Evolutionary conservation across 495 filamentous ascomycete species (phyloP), one percentile per base, ranked within the genome.

Genomic region (Neurospora cerealis): DNA sequence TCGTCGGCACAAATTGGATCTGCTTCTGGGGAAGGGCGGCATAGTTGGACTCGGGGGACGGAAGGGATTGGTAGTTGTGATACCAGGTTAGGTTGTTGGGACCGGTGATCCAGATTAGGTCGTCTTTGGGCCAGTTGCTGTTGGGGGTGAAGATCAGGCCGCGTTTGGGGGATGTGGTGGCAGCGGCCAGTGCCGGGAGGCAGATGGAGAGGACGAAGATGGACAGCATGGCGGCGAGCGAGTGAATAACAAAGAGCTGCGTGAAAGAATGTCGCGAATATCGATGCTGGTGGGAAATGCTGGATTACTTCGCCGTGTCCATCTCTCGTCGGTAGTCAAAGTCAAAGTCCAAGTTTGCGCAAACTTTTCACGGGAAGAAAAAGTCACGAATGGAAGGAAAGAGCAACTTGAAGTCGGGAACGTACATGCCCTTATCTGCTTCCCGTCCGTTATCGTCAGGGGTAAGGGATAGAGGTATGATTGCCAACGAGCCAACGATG

Each of bases 1-100:
- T 84, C 86, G 89, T 91, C 21, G 90, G 90, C 38, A 93, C 88
- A 76, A 90, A 93, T 71, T 89, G 76, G 71, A 91, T 78, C 8
- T 80, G 41, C 76, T 76, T 32, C 74, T 83, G 74, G 38, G 76
- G 40, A 70, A 75, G 71, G 72, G 78, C 78, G 32, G 77, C 71
- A 76, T 85, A 86, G 24, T 66, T 28, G 13, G 54, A 66, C 24
- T 78, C 76, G 6, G 79, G 42, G 0, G 88, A 84, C 34, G 86
- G 86, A 19, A 78, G 75, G 54, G 81, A 78, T 9, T 74, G 74
- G 81, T 91, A 92, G 83, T 91, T 91, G 85, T 91, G 91, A 81
- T 92, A 92, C 91, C 90, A 92, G 9, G 87, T 89, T 69, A 92
- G 74, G 74, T 87, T 85, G 41, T 82, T 83, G 69, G 70, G 74